phyloP scores from a whole-genome alignment of 2,329 filamentous ascomycete species.

The Karstenula rhodostoma region DNA sequence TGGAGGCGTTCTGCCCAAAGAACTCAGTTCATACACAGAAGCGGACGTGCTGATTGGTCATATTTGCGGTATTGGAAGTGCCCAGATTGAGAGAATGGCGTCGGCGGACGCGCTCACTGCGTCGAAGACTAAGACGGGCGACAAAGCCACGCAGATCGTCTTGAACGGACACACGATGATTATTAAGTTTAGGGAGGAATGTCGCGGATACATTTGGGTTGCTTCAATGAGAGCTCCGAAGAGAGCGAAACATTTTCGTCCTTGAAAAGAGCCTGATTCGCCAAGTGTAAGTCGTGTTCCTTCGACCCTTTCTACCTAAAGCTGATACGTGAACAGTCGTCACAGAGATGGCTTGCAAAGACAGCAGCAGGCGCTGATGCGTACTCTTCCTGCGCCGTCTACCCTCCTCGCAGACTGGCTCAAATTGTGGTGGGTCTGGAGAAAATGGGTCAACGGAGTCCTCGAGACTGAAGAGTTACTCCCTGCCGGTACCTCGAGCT shows the following conservation, averaged over 20 bases:
- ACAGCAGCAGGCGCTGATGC: constrained; percentile 22
- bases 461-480: no score
- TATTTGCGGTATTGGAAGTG: no score
- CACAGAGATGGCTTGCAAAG: constrained; percentile 16
- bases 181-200: neutral
- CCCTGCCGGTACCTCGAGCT: no score
- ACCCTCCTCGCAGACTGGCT: constrained; percentile 14
- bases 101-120: no score
- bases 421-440: constrained; percentile 20
- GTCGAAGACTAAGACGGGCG: neutral
- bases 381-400: constrained; percentile 15
- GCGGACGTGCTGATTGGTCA: no score
- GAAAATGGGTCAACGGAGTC: neutral
- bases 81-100: no score
- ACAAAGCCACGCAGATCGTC: neutral
- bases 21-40: no score
- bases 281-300: constrained; percentile 15
- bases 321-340: constrained; percentile 1
- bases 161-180: neutral
- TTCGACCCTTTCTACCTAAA: no score
- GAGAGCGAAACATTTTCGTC: neutral
- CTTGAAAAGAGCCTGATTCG: neutral
- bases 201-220: neutral
- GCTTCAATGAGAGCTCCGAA: neutral
- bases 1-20: no score